Evolutionary conservation across 1,284 basidiomycete species (phyloP).

Genomic region (Fomes fomentarius): DNA sequence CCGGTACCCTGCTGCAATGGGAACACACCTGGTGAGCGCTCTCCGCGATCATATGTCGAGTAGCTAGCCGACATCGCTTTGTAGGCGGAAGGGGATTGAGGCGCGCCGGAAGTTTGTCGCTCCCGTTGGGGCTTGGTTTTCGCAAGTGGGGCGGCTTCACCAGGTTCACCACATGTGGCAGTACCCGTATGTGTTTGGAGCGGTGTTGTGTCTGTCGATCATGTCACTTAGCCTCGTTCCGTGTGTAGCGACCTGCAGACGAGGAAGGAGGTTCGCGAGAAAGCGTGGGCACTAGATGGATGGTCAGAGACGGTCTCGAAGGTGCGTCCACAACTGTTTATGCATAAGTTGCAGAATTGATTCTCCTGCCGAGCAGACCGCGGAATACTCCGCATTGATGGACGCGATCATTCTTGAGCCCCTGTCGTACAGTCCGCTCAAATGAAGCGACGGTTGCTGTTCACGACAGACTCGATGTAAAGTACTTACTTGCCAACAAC

Average conservation of each 20-base stretch:
- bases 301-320: conserved; percentile 95
- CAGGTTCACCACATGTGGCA: conserved; percentile 95
- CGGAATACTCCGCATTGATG: conserved; percentile 78
- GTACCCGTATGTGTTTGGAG: conserved; percentile 68
- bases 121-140: conserved; percentile 94
- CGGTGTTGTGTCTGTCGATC: conserved; percentile 14
- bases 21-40: conserved; percentile 80
- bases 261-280: conserved; percentile 82
- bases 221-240: conserved; percentile 15
- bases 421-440: conserved; percentile 79
- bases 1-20: conserved; percentile 91
- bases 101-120: conserved; percentile 82
- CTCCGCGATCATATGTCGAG: background rate
- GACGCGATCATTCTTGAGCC: conserved; percentile 77
- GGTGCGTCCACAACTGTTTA: conserved; percentile 46
- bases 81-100: conserved; percentile 85
- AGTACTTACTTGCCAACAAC: background rate
- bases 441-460: conserved; percentile 40
- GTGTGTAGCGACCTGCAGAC: conserved; percentile 69
- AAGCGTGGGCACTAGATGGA: conserved; percentile 90
- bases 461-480: background rate
- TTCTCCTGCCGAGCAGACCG: conserved; percentile 53
- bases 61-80: conserved; percentile 3
- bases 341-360: conserved; percentile 3
- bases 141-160: conserved; percentile 88